Evolutionary conservation across 2,329 filamentous ascomycete genomes (phyloP).

Genomic region (Aspergillus floridensis): DNA sequence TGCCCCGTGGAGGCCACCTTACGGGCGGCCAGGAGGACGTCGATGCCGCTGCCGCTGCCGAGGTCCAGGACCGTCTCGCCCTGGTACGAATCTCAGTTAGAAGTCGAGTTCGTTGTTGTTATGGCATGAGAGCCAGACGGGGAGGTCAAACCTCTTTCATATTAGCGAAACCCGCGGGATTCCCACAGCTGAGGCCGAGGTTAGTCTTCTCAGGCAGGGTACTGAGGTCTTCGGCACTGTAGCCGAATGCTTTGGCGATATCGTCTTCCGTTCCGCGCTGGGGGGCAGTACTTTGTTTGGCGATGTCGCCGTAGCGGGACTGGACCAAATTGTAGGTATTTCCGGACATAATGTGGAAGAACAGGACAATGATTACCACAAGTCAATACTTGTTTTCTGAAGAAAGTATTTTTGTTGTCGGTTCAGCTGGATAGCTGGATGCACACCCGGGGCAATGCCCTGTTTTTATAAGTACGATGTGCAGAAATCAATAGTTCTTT

Average conservation of each 20-base stretch:
- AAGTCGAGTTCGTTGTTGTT: slow-evolving; percentile 51
- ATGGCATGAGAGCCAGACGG: slow-evolving; percentile 46
- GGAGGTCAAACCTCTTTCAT: slow-evolving; percentile 40
- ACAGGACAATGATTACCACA: no score
- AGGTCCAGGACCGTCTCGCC: slow-evolving; percentile 59
- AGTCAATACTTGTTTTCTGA: no score
- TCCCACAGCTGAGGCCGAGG: slow-evolving; percentile 55
- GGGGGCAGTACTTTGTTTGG: slow-evolving; percentile 33
- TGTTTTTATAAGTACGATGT: no score
- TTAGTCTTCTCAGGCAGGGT: slow-evolving; percentile 50
- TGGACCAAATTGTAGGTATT: slow-evolving; percentile 17
- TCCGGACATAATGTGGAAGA: no score
- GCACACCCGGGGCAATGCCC: no score
- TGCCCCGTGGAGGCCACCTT: slow-evolving; percentile 51
- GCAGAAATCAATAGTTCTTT: no score
- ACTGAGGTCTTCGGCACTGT: slow-evolving; percentile 49
- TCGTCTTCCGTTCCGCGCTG: slow-evolving; percentile 27
- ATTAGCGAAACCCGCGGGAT: slow-evolving; percentile 51
- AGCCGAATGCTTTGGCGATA: slow-evolving; percentile 54
- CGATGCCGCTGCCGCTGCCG: slow-evolving; percentile 58
- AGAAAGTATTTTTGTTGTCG: no score
- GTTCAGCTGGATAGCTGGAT: no score
- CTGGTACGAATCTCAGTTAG: slow-evolving; percentile 50
- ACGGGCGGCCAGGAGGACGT: slow-evolving; percentile 55
- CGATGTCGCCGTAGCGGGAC: slow-evolving; percentile 17